These are phyloP conservation scores for Apiospora phragmitis DNA, from an alignment of 2,329 filamentous ascomycete species.

Conservation along the genomic window DNA sequence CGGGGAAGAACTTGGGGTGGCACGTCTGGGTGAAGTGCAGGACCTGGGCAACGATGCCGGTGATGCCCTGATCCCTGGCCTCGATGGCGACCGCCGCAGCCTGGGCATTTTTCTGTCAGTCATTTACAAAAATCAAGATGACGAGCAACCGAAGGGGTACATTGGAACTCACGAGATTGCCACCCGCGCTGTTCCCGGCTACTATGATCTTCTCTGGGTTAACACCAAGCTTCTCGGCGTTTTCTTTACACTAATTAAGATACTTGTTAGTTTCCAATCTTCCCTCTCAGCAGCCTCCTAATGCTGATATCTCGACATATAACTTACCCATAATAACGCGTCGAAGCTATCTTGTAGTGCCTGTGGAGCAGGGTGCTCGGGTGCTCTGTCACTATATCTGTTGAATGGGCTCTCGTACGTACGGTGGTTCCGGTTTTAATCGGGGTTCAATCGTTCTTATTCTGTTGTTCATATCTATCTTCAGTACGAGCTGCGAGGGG, in stretches of 20 bases:
- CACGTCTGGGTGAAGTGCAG: slow-evolving; percentile 37
- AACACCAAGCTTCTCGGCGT: slow-evolving; percentile 40
- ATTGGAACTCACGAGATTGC: slow-evolving; percentile 40
- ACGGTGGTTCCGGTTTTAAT: no score
- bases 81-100: slow-evolving; percentile 30
- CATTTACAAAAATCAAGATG: background rate
- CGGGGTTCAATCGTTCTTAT: no score
- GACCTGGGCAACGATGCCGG: slow-evolving; percentile 34
- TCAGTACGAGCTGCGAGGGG: no score
- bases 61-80: slow-evolving; percentile 32
- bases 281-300: background rate
- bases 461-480: no score
- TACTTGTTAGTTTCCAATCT: slow-evolving; percentile 12
- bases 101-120: slow-evolving; percentile 16
- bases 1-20: slow-evolving; percentile 37
- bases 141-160: background rate
- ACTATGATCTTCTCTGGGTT: slow-evolving; percentile 41
- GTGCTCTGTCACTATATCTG: slow-evolving; percentile 45
- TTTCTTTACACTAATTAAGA: slow-evolving; percentile 46
- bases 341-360: slow-evolving; percentile 53
- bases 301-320: no score
- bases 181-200: slow-evolving; percentile 51
- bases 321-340: slow-evolving; percentile 40
- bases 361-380: slow-evolving; percentile 50
- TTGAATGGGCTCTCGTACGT: no score